phyloP scores from a whole-genome alignment of 2,329 filamentous ascomycete genomes.

The Cladosporium sp. region DNA sequence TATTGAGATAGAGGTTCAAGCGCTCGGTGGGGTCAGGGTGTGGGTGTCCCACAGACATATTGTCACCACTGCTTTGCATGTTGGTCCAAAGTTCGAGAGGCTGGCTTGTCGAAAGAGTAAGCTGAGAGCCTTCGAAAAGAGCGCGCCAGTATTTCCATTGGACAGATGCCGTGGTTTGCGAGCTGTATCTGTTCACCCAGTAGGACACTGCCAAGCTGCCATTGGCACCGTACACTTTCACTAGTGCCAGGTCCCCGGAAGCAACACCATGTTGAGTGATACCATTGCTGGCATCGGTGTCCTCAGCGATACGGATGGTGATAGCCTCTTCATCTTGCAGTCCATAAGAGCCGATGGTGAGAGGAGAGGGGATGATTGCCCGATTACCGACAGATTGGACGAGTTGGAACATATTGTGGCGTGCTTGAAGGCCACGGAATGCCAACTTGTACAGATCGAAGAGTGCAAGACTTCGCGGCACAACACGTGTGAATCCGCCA shows the following conservation, averaged over 20 bases:
- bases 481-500: not conserved
- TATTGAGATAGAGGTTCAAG: slow-evolving; percentile 27
- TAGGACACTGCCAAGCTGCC: slow-evolving; percentile 26
- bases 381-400: slow-evolving; percentile 21
- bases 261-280: not conserved
- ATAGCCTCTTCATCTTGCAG: not conserved
- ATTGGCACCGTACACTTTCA: not conserved
- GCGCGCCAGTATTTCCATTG: slow-evolving; percentile 34
- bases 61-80: slow-evolving; percentile 25
- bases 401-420: slow-evolving; percentile 33
- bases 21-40: slow-evolving; percentile 5
- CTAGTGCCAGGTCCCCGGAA: not conserved
- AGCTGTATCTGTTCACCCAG: slow-evolving; percentile 31
- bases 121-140: not conserved
- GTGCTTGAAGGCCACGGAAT: slow-evolving; percentile 34
- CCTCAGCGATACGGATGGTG: not conserved
- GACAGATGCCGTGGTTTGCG: slow-evolving; percentile 27
- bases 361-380: not conserved
- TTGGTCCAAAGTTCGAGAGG: slow-evolving; percentile 15
- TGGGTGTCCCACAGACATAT: not conserved
- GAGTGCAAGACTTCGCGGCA: slow-evolving; percentile 13
- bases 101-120: not conserved
- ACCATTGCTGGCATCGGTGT: not conserved
- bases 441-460: slow-evolving; percentile 33
- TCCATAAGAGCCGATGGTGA: not conserved